phyloP scores from a whole-genome alignment of 176 grass and related monocot species.

The Carex littledalei region DNA sequence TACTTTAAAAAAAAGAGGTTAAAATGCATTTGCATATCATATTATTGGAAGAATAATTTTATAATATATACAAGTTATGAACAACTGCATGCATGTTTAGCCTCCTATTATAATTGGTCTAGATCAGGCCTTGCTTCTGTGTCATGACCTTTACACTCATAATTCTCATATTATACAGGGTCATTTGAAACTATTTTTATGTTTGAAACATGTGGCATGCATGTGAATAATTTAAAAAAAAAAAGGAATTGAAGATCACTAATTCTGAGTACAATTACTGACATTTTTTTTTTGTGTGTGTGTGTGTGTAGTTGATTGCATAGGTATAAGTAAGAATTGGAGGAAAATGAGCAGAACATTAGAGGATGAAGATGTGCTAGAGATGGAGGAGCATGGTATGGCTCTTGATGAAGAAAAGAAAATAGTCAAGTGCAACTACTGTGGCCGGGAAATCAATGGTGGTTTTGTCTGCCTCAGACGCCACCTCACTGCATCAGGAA shows the following conservation, averaged over 20 bases:
- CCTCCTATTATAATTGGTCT: neutral
- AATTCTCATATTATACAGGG: neutral
- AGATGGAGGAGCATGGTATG: conserved; percentile 29
- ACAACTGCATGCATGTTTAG: neutral
- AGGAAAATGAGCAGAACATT: neutral
- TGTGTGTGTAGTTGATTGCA: neutral
- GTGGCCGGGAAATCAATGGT: neutral
- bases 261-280: neutral
- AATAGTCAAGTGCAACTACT: conserved; percentile 27
- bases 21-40: neutral
- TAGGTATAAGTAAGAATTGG: neutral
- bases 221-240: neutral
- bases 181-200: no score
- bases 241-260: neutral
- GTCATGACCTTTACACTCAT: neutral
- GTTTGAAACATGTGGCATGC: neutral
- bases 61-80: neutral
- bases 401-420: conserved; percentile 35
- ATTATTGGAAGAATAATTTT: neutral
- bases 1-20: neutral
- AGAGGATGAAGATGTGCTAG: neutral
- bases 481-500: conserved; percentile 10
- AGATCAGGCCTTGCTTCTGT: neutral
- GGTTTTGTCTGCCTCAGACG: conserved; percentile 11
- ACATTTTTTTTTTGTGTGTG: neutral